Conservation (phyloP, 345 rosid species). For the Adansonia digitata region DNA sequence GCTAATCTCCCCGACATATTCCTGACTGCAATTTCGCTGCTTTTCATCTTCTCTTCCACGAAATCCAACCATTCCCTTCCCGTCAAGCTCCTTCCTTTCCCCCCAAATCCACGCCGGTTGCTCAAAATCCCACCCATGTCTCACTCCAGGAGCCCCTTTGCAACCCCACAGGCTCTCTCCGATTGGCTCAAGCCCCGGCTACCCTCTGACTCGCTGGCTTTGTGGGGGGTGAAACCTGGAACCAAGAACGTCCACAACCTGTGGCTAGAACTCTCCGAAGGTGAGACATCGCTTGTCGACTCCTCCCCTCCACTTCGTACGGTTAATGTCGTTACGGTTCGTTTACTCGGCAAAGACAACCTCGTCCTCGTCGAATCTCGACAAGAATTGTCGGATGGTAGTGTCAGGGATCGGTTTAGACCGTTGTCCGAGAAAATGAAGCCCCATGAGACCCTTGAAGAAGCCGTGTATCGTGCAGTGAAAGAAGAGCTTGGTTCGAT, state of each 20-base stretch:
- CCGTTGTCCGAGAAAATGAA: conserved; percentile 94
- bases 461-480: conserved; percentile 61
- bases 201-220: conserved; percentile 73
- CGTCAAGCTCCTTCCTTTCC: conserved; percentile 30
- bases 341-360: conserved; percentile 37
- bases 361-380: conserved; percentile 56
- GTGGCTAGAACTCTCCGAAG: conserved; percentile 88
- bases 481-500: conserved; percentile 82
- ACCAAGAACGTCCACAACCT: conserved; percentile 96
- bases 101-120: conserved; percentile 41
- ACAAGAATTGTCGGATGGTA: conserved; percentile 82
- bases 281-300: conserved; percentile 66
- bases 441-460: conserved; percentile 57
- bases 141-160: conserved; percentile 32
- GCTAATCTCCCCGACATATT: conserved; percentile 33
- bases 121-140: conserved; percentile 46
- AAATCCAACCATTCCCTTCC: conserved; percentile 15
- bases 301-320: conserved; percentile 72
- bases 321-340: conserved; percentile 63
- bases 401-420: conserved; percentile 51
- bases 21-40: conserved; percentile 34
- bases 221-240: conserved; percentile 90
- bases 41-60: conserved; percentile 37
- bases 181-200: conserved; percentile 83
- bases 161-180: conserved; percentile 72